Evolutionary conservation across 2,329 filamentous ascomycete species (phyloP).

Genomic region (Aspergillus quadrilineatus): DNA sequence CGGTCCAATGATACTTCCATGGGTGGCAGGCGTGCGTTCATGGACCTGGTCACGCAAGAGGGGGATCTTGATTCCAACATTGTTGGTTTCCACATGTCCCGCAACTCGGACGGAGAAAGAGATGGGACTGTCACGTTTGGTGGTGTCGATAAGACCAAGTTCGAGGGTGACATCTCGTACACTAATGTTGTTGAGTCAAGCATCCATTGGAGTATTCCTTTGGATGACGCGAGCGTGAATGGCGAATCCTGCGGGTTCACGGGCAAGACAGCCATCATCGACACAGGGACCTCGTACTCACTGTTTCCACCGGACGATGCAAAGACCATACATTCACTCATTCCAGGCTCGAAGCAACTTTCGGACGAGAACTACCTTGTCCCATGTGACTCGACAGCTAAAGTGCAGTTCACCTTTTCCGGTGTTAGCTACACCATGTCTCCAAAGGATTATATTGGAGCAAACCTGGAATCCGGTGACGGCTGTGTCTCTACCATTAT

Average conservation of each 20-base stretch:
- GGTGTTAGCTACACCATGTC: conserved; percentile 66
- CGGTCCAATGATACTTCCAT: conserved; percentile 56
- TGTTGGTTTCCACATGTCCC: conserved; percentile 69
- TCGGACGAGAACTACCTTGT: conserved; percentile 65
- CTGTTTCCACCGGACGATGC: conserved; percentile 70
- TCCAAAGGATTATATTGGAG: conserved; percentile 67
- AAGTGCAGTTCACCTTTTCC: conserved; percentile 67
- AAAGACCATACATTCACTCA: conserved; percentile 63
- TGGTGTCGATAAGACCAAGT: conserved; percentile 64
- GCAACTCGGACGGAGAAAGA: conserved; percentile 63
- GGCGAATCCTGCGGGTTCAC: conserved; percentile 57
- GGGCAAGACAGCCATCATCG: conserved; percentile 67
- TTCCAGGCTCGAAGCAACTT: conserved; percentile 58
- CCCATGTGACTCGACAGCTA: conserved; percentile 66
- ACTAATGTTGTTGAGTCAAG: conserved; percentile 52
- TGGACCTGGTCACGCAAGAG: conserved; percentile 60
- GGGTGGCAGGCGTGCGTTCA: conserved; percentile 59
- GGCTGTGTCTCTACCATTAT: conserved; percentile 69
- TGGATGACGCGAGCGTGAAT: conserved; percentile 65
- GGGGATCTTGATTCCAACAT: conserved; percentile 63
- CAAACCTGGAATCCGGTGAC: conserved; percentile 21
- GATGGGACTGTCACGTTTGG: conserved; percentile 79
- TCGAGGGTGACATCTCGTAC: conserved; percentile 67
- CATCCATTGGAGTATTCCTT: conserved; percentile 69
- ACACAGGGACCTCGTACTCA: conserved; percentile 79